These are phyloP conservation scores for Zea luxurians DNA, from an alignment of 176 grass and related monocot genomes.

Conservation along the genomic window DNA sequence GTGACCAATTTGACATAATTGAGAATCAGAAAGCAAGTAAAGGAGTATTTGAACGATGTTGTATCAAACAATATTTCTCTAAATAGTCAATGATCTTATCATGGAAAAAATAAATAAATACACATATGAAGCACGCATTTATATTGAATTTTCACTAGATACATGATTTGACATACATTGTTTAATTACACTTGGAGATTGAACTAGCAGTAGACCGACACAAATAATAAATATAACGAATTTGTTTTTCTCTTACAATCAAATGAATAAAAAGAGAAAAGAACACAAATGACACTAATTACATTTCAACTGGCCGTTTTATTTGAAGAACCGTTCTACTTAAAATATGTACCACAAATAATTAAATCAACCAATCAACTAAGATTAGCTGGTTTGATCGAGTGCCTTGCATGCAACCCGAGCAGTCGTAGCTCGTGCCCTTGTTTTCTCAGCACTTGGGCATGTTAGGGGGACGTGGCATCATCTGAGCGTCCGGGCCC, in stretches of 20 bases:
- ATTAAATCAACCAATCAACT: conserved; percentile 2
- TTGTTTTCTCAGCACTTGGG: conserved; percentile 43
- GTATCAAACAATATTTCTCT: too few species aligned
- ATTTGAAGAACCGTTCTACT: background rate
- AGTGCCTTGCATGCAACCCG: background rate
- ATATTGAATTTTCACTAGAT: background rate
- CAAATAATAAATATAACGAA: background rate
- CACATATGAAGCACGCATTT: background rate
- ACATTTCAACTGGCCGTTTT: background rate
- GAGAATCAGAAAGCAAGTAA: too few species aligned
- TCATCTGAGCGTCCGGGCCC: conserved; percentile 5
- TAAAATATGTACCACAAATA: background rate
- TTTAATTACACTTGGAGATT: background rate
- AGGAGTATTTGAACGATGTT: too few species aligned
- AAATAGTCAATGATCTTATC: too few species aligned
- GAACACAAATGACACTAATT: background rate
- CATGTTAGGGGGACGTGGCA: conserved; percentile 51
- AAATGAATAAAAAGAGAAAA: background rate
- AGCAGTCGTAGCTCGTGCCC: background rate
- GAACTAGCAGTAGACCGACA: background rate
- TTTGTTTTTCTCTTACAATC: background rate
- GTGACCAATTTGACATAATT: too few species aligned
- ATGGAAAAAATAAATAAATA: too few species aligned
- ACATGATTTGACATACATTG: background rate
- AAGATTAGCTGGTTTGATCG: background rate